A percentile compares a stretch with the other conserved stretches of the same genome.
These are phyloP conservation scores for Fusarium mangiferae DNA, from an alignment of 2,329 filamentous ascomycete genomes.

Conservation along the genomic window DNA sequence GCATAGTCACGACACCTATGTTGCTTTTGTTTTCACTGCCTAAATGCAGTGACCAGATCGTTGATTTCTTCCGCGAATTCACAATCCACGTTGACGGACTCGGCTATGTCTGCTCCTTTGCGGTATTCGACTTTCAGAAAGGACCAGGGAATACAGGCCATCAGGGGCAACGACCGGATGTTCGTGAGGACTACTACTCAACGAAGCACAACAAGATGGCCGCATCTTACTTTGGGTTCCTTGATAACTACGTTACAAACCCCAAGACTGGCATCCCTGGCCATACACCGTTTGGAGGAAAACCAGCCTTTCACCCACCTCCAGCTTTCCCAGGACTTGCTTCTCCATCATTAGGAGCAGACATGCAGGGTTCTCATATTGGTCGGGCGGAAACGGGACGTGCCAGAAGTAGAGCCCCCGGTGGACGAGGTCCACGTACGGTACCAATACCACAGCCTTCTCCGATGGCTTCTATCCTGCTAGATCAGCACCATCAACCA, in stretches of 20 bases:
- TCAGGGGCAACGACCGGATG: constrained; percentile 62
- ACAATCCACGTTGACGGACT: constrained; percentile 96
- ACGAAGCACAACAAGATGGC: constrained; percentile 98
- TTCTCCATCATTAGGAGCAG: constrained; percentile 67
- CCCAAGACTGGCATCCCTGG: constrained; percentile 74
- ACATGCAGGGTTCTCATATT: constrained; percentile 62
- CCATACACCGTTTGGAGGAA: constrained; percentile 65
- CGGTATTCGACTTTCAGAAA: constrained; percentile 96
- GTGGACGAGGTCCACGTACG: constrained; percentile 42
- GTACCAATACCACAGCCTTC: constrained; percentile 63
- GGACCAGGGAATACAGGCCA: constrained; percentile 63
- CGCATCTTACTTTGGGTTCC: constrained; percentile 94
- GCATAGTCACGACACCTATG: constrained; percentile 91
- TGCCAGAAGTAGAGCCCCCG: constrained; percentile 54
- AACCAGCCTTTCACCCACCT: constrained; percentile 74
- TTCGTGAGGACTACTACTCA: constrained; percentile 91
- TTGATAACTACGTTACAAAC: constrained; percentile 89
- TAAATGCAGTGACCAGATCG: constrained; percentile 88
- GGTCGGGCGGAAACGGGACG: constrained; percentile 58
- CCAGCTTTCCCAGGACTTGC: constrained; percentile 78
- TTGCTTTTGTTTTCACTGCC: constrained; percentile 88
- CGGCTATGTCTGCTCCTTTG: constrained; percentile 96
- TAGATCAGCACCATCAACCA: constrained; percentile 82
- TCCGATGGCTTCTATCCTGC: constrained; percentile 76
- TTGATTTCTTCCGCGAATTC: constrained; percentile 98